phyloP scores from a whole-genome alignment of 2,329 filamentous ascomycete species.

The Macrophomina tecta region DNA sequence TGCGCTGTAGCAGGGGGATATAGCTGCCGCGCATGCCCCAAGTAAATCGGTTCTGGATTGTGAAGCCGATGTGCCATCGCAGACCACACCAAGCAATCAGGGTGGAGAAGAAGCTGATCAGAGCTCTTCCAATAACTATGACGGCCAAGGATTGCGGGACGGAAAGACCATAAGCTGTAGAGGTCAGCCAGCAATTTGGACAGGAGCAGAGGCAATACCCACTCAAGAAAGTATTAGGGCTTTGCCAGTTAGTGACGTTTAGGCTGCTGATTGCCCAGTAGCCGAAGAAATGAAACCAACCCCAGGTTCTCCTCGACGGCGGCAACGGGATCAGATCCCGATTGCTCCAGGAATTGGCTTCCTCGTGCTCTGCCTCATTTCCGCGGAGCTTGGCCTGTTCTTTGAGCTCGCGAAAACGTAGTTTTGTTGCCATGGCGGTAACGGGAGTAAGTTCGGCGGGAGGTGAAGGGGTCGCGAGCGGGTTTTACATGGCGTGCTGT shows the following conservation, averaged over 20 bases:
- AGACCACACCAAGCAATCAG: conserved; percentile 57
- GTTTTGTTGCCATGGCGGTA: conserved; percentile 12
- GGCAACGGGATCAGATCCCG: conserved; percentile 48
- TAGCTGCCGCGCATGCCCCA: conserved; percentile 59
- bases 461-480: background rate
- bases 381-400: conserved; percentile 47
- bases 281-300: conserved; percentile 53
- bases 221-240: conserved; percentile 55
- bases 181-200: background rate
- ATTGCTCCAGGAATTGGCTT: conserved; percentile 52
- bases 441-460: background rate
- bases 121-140: conserved; percentile 51
- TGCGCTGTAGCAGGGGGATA: conserved; percentile 55
- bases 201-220: background rate
- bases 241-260: conserved; percentile 56
- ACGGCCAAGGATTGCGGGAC: conserved; percentile 56
- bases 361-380: conserved; percentile 51
- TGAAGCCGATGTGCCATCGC: conserved; percentile 59
- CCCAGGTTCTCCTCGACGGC: conserved; percentile 48
- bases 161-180: conserved; percentile 52
- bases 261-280: conserved; percentile 47
- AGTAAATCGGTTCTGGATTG: conserved; percentile 56
- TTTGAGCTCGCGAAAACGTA: conserved; percentile 36
- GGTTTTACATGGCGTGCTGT: conserved; percentile 6
- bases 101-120: conserved; percentile 52